Evolutionary conservation across 768 basidiomycete species (phyloP), one percentile per base, ranked within the genome.

Genomic region (Mrakia gelida): DNA sequence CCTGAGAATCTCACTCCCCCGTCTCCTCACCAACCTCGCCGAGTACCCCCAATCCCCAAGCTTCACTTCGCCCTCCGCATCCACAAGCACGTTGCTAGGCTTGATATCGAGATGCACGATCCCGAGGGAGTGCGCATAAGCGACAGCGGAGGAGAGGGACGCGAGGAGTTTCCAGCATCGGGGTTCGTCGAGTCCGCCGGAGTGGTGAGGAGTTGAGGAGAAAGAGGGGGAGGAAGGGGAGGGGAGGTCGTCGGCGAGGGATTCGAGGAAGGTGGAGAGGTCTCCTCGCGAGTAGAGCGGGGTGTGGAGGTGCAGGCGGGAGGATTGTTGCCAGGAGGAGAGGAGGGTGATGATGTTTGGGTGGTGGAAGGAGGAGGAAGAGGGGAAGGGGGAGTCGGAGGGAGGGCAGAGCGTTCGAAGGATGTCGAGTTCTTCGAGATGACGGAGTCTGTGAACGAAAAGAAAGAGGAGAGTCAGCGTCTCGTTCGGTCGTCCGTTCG

Each of bases 31-130:
- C n/a, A 32, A 71, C 61, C 76, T 77, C 23, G 93, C 92, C 21
- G 96, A 95, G 91, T 98, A 94, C 10, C 97, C 97, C 86, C 98
- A 98, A 84, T 99, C 97, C 16, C 95, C 95, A 83, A 99, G 93
- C 86, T 93, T 93, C 86, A 99, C 91, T 68, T 92, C 89, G 0
- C 97, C 95, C 63, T 91, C 89, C 10, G 87, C 87, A 16, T 92
- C 94, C 81, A 99, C 87, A 83, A 99, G 94, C 70, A 99, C 91
- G 84, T 99, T 99, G 59, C 93, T 93, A 23, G 97, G 96, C 86
- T 99, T 99, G 80, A 99, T 85, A 86, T 99, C 97, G 73, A 99
- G 88, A 85, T 99, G 97, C 73, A 98, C 91, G 77, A 97, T 90
- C 76, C 91, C 91, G 59, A 91, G 88, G 81, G 89, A 87, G 85